Evolutionary conservation across 2,329 filamentous ascomycete species (phyloP).

Genomic region (Alternaria ventricosa): DNA sequence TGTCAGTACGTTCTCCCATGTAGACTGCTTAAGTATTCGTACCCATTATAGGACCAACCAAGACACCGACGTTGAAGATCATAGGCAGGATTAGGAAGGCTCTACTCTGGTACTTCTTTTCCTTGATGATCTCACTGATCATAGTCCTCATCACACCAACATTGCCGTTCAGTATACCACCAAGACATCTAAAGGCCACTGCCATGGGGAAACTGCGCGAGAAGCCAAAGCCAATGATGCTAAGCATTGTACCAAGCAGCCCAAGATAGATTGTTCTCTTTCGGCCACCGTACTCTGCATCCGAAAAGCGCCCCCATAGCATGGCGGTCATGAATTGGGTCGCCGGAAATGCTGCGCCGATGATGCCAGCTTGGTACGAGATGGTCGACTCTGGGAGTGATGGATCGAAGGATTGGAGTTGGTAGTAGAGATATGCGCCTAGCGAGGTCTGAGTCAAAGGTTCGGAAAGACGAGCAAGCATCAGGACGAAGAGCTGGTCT

Average conservation of each 20-base stretch:
- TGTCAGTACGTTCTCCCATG: conserved; percentile 20
- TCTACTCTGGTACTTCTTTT: conserved; percentile 67
- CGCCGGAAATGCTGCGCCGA: conserved; percentile 80
- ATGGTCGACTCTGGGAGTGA: conserved; percentile 67
- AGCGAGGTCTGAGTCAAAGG: conserved; percentile 75
- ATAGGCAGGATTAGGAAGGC: conserved; percentile 69
- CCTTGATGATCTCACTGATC: conserved; percentile 73
- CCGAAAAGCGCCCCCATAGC: conserved; percentile 76
- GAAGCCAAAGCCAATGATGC: conserved; percentile 73
- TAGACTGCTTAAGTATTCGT: neutral
- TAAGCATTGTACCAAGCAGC: conserved; percentile 70
- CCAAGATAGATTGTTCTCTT: conserved; percentile 82
- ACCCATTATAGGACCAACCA: conserved; percentile 53
- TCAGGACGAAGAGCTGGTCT: conserved; percentile 77
- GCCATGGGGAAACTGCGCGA: conserved; percentile 67
- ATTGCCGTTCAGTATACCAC: conserved; percentile 74
- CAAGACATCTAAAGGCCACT: conserved; percentile 69
- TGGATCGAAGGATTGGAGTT: conserved; percentile 78
- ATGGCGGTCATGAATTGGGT: conserved; percentile 85
- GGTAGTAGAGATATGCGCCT: conserved; percentile 81
- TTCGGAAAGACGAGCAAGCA: conserved; percentile 79
- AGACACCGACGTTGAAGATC: conserved; percentile 68
- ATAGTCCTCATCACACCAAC: conserved; percentile 77
- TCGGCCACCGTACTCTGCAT: conserved; percentile 68
- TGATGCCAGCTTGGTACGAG: conserved; percentile 75